These are phyloP conservation scores for Astragalus glycyphyllos DNA, from an alignment of 306 rosid genomes.

Conservation along the genomic window DNA sequence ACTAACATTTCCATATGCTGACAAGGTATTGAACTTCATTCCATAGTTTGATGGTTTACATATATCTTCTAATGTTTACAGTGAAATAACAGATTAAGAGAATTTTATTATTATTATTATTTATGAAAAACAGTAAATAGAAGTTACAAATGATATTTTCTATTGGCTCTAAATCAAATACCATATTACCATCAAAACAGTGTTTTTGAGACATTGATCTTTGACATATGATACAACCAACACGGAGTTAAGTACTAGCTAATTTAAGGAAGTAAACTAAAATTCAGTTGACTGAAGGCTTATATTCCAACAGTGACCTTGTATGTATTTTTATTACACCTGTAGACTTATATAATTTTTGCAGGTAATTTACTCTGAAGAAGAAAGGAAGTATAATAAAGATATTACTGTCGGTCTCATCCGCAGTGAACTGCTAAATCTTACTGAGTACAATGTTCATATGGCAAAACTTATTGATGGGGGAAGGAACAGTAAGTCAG, in stretches of 20 bases:
- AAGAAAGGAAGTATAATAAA: conserved; percentile 89
- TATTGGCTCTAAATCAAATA: neutral
- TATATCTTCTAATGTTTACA: conserved; percentile 10
- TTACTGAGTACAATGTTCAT: conserved; percentile 96
- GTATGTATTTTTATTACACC: conserved; percentile 8
- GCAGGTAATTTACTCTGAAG: conserved; percentile 96
- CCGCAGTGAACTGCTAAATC: conserved; percentile 84
- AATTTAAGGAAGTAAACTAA: conserved; percentile 11
- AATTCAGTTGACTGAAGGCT: neutral
- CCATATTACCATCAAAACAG: neutral
- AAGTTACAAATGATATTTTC: neutral
- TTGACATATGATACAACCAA: neutral
- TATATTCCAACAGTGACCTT: neutral
- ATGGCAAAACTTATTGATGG: conserved; percentile 98
- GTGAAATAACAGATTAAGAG: neutral
- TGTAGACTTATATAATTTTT: conserved; percentile 16
- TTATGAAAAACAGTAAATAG: conserved; percentile 1
- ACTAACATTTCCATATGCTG: conserved; percentile 17
- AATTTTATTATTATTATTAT: neutral
- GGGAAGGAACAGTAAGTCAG: conserved; percentile 90
- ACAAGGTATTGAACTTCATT: conserved; percentile 16
- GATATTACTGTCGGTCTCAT: conserved; percentile 92
- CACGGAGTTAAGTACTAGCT: neutral
- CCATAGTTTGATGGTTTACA: conserved; percentile 20
- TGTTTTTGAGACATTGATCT: conserved; percentile 5